These are phyloP conservation scores for Xerophyta viscosa DNA, from an alignment of 106 monocot species.

Conservation along the genomic window DNA sequence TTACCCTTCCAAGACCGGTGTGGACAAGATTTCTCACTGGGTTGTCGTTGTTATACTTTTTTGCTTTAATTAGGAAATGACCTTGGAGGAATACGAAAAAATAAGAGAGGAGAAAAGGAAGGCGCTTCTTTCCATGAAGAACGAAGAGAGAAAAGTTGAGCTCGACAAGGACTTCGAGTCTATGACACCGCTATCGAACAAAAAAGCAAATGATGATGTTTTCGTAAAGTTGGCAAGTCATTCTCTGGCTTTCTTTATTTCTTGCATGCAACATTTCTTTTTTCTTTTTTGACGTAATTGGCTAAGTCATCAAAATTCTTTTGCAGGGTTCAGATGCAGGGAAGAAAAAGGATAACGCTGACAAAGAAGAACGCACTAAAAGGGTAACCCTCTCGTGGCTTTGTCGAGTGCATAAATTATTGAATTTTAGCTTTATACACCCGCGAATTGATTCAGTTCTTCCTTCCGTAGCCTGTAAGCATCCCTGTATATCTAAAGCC, in stretches of 20 bases:
- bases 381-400: conserved; percentile 19
- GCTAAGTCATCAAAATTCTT: background rate
- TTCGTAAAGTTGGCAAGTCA: conserved; percentile 55
- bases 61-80: conserved; percentile 42
- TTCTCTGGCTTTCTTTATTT: background rate
- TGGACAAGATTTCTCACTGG: too few species aligned
- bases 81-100: conserved; percentile 72
- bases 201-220: conserved; percentile 50
- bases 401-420: background rate
- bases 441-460: too few species aligned
- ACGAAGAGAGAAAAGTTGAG: conserved; percentile 59
- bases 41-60: background rate
- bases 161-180: conserved; percentile 50
- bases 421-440: too few species aligned
- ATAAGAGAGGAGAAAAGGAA: conserved; percentile 65
- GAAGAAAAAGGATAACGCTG: conserved; percentile 37
- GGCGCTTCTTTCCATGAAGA: conserved; percentile 39
- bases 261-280: background rate
- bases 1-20: too few species aligned
- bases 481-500: conserved; percentile 51
- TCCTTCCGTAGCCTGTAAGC: conserved; percentile 22
- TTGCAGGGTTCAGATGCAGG: conserved; percentile 27
- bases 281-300: background rate
- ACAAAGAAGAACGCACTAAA: conserved; percentile 34
- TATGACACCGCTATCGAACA: conserved; percentile 54